Evolutionary conservation across 2,329 filamentous ascomycete genomes (phyloP).

Genomic region (Rhinocladiella mackenziei): DNA sequence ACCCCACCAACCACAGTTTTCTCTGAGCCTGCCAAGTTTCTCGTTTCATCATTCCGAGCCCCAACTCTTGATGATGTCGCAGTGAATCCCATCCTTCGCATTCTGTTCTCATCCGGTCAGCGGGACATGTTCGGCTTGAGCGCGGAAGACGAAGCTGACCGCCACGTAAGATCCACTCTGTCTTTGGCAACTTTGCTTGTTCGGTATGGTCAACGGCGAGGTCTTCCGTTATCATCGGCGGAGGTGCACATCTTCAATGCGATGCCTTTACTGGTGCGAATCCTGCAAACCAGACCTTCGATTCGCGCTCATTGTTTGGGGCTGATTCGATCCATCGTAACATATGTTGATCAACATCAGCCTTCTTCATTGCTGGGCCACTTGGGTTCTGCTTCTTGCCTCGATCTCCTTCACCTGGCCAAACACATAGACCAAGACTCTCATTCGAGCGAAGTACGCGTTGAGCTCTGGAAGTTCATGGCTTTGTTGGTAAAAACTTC

Average conservation of each 20-base stretch:
- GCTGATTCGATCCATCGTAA: conserved; percentile 11
- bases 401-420: conserved; percentile 75
- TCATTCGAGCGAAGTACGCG: conserved; percentile 29
- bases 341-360: conserved; percentile 17
- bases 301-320: conserved; percentile 8
- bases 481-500: conserved; percentile 80
- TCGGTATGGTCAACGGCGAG: conserved; percentile 63
- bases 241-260: conserved; percentile 78
- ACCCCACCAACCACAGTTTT: conserved; percentile 60
- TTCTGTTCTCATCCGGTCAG: conserved; percentile 57
- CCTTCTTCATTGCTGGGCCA: conserved; percentile 65
- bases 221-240: conserved; percentile 60
- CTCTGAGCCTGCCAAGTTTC: conserved; percentile 67
- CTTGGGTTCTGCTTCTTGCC: conserved; percentile 74
- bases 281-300: conserved; percentile 10
- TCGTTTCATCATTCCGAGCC: conserved; percentile 72
- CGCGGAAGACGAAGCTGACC: conserved; percentile 51
- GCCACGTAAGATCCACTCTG: conserved; percentile 63
- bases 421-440: conserved; percentile 66
- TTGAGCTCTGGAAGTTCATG: conserved; percentile 77
- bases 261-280: conserved; percentile 38
- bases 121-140: conserved; percentile 36
- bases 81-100: conserved; percentile 71
- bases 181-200: conserved; percentile 65
- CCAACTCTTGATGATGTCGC: conserved; percentile 65